Evolutionary conservation across 2,329 filamentous ascomycete species (phyloP).

Genomic region (Chrysosporium queenslandicum): DNA sequence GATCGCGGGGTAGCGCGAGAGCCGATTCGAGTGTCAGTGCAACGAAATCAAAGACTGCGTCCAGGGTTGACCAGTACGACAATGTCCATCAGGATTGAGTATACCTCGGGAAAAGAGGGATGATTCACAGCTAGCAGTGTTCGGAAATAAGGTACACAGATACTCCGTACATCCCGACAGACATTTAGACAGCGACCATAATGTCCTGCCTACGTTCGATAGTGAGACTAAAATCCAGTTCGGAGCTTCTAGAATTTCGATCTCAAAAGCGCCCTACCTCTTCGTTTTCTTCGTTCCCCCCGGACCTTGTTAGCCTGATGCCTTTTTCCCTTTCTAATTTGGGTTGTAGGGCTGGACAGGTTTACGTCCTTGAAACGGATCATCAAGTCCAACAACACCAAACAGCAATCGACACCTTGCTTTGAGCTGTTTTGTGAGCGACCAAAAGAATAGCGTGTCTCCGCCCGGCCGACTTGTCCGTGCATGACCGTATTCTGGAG

Average conservation of each 20-base stretch:
- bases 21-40: neutral
- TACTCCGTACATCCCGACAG: too few species aligned
- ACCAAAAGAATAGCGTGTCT: too few species aligned
- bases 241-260: slow-evolving; percentile 6
- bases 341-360: slow-evolving; percentile 3
- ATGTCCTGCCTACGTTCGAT: too few species aligned
- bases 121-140: neutral
- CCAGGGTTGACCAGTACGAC: too few species aligned
- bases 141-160: too few species aligned
- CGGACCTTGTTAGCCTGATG: slow-evolving; percentile 1
- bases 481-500: too few species aligned
- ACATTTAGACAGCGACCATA: too few species aligned
- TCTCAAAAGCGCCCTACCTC: neutral
- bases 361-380: neutral
- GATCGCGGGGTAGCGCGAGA: slow-evolving; percentile 9
- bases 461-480: too few species aligned
- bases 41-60: neutral
- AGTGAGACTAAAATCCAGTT: neutral
- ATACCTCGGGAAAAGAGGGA: neutral
- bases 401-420: too few species aligned
- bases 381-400: neutral
- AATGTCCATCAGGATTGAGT: too few species aligned
- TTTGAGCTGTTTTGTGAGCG: too few species aligned
- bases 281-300: neutral
- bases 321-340: neutral